Percentiles rank a stretch among this genome's conserved stretches.
Evolutionary conservation across 805 yeast genomes (phyloP).

Genomic region (Candida loeiensis): DNA sequence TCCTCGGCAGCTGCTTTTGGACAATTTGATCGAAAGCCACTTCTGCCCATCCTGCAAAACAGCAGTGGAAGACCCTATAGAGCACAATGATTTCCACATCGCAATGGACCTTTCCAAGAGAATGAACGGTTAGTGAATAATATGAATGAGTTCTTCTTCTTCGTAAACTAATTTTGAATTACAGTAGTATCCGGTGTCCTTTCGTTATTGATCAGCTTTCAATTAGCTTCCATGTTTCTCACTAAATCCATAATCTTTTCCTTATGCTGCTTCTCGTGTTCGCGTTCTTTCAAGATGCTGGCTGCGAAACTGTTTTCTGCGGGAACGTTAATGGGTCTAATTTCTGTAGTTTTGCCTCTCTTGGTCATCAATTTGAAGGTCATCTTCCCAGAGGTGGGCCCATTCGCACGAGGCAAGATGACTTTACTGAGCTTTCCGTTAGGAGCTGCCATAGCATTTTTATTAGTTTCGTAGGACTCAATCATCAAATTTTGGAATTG

Average conservation of each 20-base stretch:
- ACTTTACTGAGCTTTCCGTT: slow-evolving; percentile 4
- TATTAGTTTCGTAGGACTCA: slow-evolving; percentile 46
- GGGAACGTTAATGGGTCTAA: slow-evolving; percentile 50
- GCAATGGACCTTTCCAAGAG: slow-evolving; percentile 48
- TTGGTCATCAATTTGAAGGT: slow-evolving; percentile 56
- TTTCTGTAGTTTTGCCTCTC: slow-evolving; percentile 43
- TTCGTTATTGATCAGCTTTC: too few relatives aligned
- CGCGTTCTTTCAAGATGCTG: slow-evolving; percentile 49
- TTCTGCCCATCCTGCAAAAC: slow-evolving; percentile 27
- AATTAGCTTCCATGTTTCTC: slow-evolving; percentile 30
- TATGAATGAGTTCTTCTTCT: too few relatives aligned
- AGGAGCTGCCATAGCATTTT: slow-evolving; percentile 7
- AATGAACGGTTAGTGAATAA: slow-evolving; percentile 4
- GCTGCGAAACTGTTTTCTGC: slow-evolving; percentile 51
- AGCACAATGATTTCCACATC: slow-evolving; percentile 54
- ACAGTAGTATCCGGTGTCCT: too few relatives aligned
- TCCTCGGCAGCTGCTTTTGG: slow-evolving; percentile 12
- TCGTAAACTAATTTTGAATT: too few relatives aligned
- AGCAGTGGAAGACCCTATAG: slow-evolving; percentile 32
- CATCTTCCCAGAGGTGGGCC: slow-evolving; percentile 14
- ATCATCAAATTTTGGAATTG: slow-evolving; percentile 52
- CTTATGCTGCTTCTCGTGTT: slow-evolving; percentile 48
- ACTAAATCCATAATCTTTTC: slow-evolving; percentile 57
- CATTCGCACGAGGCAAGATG: background rate
- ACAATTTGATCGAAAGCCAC: slow-evolving; percentile 17